Conservation (phyloP, 2,329 filamentous ascomycete genomes). For the Clathrospora elynae region DNA sequence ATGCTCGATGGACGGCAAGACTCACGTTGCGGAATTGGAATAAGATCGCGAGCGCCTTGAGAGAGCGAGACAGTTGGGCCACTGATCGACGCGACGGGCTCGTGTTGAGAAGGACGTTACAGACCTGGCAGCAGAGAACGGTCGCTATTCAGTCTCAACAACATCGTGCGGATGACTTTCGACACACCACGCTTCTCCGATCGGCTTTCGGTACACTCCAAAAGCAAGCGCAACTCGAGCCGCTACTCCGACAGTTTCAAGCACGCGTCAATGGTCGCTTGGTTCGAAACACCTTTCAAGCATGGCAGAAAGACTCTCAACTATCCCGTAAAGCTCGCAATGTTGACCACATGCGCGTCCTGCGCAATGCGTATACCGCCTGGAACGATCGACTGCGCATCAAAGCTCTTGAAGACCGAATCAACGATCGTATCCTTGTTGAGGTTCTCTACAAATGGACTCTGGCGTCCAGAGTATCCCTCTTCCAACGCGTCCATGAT, state of each 20-base stretch:
- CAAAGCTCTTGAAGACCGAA: slow-evolving; percentile 57
- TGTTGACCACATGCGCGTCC: slow-evolving; percentile 58
- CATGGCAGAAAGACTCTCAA: slow-evolving; percentile 55
- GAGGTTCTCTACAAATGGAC: slow-evolving; percentile 66
- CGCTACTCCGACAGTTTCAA: slow-evolving; percentile 52
- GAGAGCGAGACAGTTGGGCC: slow-evolving; percentile 34
- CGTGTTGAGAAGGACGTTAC: slow-evolving; percentile 35
- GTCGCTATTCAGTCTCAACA: slow-evolving; percentile 35
- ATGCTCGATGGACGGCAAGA: slow-evolving; percentile 34
- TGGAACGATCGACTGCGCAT: slow-evolving; percentile 68
- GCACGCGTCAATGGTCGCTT: slow-evolving; percentile 53
- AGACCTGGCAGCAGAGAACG: slow-evolving; percentile 29
- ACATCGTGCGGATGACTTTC: slow-evolving; percentile 45
- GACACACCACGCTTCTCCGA: slow-evolving; percentile 28
- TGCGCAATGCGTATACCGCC: slow-evolving; percentile 62
- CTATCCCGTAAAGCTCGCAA: slow-evolving; percentile 55
- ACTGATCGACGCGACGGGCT: slow-evolving; percentile 25
- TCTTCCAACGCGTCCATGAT: slow-evolving; percentile 49
- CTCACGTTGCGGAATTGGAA: slow-evolving; percentile 36
- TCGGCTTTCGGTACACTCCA: slow-evolving; percentile 30
- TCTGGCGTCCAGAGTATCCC: slow-evolving; percentile 54
- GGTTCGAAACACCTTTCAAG: slow-evolving; percentile 53
- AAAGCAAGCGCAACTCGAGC: slow-evolving; percentile 52
- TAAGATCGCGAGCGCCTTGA: slow-evolving; percentile 31
- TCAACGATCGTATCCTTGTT: slow-evolving; percentile 61